phyloP scores from a whole-genome alignment of 345 rosid genomes.

The Populus ilicifolia region DNA sequence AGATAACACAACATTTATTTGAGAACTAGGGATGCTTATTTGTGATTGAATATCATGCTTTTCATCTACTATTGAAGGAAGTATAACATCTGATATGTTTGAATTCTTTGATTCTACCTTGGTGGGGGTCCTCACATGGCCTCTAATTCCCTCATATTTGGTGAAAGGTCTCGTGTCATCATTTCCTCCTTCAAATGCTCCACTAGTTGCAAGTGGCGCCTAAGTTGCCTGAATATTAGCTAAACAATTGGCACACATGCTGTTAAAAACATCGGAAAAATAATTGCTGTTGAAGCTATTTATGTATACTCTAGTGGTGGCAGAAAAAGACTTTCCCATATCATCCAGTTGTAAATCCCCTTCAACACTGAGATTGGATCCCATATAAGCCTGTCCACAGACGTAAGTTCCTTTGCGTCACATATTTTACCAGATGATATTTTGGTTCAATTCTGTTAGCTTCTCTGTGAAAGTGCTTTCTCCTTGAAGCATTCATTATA shows the following conservation, averaged over 20 bases:
- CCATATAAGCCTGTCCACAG: conserved; percentile 64
- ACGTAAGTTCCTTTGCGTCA: conserved; percentile 33
- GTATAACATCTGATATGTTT: conserved; percentile 1
- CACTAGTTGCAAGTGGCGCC: conserved; percentile 18
- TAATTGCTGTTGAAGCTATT: conserved; percentile 44
- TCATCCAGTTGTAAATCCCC: conserved; percentile 81
- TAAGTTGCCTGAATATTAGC: conserved; percentile 20
- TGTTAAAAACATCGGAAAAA: conserved; percentile 41
- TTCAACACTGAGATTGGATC: conserved; percentile 81
- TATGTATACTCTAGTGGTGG: conserved; percentile 2
- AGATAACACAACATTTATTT: conserved; percentile 21
- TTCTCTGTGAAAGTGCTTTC: conserved; percentile 55
- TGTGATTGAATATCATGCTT: conserved; percentile 19
- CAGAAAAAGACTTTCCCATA: conserved; percentile 48
- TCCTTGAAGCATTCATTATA: conserved; percentile 36
- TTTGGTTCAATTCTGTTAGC: conserved; percentile 54
- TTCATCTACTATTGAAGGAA: conserved; percentile 5
- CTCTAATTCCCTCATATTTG: conserved; percentile 22
- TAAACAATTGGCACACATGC: conserved; percentile 22
- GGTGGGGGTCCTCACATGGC: neutral
- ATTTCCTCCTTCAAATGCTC: conserved; percentile 18
- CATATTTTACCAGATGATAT: conserved; percentile 36
- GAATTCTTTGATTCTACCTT: conserved; percentile 18
- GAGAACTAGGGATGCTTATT: conserved; percentile 20
- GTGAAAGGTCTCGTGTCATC: conserved; percentile 8